phyloP scores from a whole-genome alignment of 2,329 filamentous ascomycete species.

The Diaporthe australafricana region DNA sequence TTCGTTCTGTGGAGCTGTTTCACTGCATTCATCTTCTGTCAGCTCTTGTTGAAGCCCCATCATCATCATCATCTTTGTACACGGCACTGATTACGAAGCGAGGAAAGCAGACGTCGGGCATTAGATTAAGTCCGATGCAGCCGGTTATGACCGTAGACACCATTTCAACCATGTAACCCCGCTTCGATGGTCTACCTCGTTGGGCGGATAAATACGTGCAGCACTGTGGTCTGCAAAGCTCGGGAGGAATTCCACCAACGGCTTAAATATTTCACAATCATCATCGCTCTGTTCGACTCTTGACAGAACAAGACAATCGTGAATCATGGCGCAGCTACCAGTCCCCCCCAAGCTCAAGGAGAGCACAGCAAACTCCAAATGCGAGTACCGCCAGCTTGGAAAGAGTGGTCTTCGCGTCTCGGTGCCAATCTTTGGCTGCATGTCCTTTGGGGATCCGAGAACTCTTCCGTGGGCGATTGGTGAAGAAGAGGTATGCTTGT shows the following conservation, averaged over 20 bases:
- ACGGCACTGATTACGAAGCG: not conserved
- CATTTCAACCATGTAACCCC: not conserved
- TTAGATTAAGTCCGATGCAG: slow-evolving; percentile 20
- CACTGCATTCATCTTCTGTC: not conserved
- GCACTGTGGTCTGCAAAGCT: not conserved
- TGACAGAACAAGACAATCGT: no score
- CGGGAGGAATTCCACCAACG: not conserved
- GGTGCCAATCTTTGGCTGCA: slow-evolving; percentile 72
- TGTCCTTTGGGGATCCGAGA: slow-evolving; percentile 68
- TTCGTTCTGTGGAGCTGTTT: not conserved
- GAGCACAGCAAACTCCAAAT: slow-evolving; percentile 46
- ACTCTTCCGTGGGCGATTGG: slow-evolving; percentile 68
- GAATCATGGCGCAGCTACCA: slow-evolving; percentile 1
- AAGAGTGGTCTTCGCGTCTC: slow-evolving; percentile 72
- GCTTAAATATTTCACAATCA: not conserved
- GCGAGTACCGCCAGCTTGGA: slow-evolving; percentile 64
- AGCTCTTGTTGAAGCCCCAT: not conserved
- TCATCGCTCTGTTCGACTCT: no score
- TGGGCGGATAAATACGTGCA: slow-evolving; percentile 10
- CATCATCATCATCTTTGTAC: not conserved
- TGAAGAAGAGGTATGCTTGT: slow-evolving; percentile 60
- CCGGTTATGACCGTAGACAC: not conserved
- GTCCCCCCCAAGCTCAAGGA: slow-evolving; percentile 30
- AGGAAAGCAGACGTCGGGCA: not conserved
- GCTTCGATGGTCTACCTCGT: not conserved